These are phyloP conservation scores for Beauveria rudraprayagi DNA, from an alignment of 2,329 filamentous ascomycete species.

Conservation along the genomic window DNA sequence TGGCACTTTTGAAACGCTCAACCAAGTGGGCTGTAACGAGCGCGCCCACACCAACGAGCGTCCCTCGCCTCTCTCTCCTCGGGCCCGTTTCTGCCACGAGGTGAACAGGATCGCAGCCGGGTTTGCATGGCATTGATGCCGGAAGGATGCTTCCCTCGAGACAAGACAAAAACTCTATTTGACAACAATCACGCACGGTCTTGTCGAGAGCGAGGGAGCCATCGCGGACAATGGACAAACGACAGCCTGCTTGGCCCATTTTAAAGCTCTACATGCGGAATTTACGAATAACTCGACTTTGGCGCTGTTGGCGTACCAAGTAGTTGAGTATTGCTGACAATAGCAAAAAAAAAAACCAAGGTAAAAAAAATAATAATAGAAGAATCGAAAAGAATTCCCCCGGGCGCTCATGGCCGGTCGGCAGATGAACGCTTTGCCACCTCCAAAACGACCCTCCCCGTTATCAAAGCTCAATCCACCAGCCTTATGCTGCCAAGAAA, in stretches of 20 bases:
- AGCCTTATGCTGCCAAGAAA: too few relatives aligned
- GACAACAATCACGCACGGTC: background rate
- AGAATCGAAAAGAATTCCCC: background rate
- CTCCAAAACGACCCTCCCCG: too few relatives aligned
- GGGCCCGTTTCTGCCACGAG: background rate
- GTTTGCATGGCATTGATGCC: too few relatives aligned
- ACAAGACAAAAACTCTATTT: too few relatives aligned
- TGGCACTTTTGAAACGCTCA: background rate
- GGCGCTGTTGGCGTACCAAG: background rate
- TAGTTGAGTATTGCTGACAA: too few relatives aligned
- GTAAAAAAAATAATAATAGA: too few relatives aligned
- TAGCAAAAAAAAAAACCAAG: too few relatives aligned
- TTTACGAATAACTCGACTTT: background rate
- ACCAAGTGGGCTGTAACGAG: background rate
- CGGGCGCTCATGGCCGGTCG: background rate
- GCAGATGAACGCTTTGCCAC: background rate
- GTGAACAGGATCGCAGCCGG: background rate
- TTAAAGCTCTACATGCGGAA: background rate
- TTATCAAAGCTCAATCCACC: too few relatives aligned
- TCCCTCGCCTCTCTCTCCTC: background rate
- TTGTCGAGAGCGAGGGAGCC: background rate
- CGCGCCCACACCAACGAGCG: background rate
- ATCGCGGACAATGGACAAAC: background rate
- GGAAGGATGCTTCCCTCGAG: too few relatives aligned
- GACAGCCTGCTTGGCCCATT: background rate